phyloP scores from a whole-genome alignment of 495 filamentous ascomycete genomes.

The Hypomontagnella submonticulosa region DNA sequence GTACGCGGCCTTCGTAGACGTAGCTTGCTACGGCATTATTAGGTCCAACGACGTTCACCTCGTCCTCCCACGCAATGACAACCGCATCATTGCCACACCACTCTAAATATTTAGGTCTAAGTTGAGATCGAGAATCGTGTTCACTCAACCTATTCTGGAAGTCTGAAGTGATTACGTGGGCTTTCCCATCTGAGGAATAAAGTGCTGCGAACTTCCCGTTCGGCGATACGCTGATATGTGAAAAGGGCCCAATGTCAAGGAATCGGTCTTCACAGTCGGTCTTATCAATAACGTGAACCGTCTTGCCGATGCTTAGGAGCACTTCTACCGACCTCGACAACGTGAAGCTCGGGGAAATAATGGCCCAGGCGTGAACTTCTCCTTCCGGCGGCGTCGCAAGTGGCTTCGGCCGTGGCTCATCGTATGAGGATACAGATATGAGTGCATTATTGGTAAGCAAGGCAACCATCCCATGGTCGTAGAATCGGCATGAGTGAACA shows the following conservation, averaged over 20 bases:
- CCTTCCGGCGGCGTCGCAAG: slow-evolving; percentile 82
- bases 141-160: slow-evolving; percentile 93
- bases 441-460: slow-evolving; percentile 89
- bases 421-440: slow-evolving; percentile 85
- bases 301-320: slow-evolving; percentile 84
- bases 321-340: slow-evolving; percentile 97
- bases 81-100: slow-evolving; percentile 98
- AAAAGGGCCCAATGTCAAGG: slow-evolving; percentile 91
- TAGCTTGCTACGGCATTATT: slow-evolving; percentile 81
- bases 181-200: slow-evolving; percentile 84
- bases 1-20: slow-evolving; percentile 90
- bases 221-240: slow-evolving; percentile 87
- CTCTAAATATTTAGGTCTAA: slow-evolving; percentile 85
- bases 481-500: slow-evolving; percentile 89
- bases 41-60: slow-evolving; percentile 93
- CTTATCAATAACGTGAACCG: slow-evolving; percentile 86
- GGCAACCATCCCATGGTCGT: slow-evolving; percentile 91
- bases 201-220: slow-evolving; percentile 89
- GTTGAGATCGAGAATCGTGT: slow-evolving; percentile 86
- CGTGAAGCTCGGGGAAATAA: slow-evolving; percentile 89
- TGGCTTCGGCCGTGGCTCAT: slow-evolving; percentile 87
- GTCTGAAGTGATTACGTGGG: slow-evolving; percentile 94
- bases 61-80: slow-evolving; percentile 96
- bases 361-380: slow-evolving; percentile 84
- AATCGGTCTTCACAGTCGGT: slow-evolving; percentile 90